Conservation (phyloP, 73 alveolate genomes). For the Halteria grandinella region DNA sequence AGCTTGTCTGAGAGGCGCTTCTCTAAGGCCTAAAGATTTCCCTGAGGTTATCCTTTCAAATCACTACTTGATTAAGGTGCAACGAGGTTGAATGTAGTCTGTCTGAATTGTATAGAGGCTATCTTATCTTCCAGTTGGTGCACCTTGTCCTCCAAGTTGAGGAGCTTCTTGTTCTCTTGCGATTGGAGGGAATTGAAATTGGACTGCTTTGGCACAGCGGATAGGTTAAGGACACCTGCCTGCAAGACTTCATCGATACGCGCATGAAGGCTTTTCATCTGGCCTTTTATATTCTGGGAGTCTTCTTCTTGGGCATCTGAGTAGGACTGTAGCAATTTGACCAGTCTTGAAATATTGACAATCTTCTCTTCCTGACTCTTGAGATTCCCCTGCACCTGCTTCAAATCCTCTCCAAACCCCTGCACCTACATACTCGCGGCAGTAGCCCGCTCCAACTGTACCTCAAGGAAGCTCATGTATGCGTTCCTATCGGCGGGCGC, state of each 20-base stretch:
- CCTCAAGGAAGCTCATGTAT: conserved; percentile 69
- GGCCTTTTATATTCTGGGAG: not conserved
- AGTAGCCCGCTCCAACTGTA: conserved; percentile 67
- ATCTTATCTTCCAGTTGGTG: conserved; percentile 5
- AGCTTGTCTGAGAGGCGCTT: no score
- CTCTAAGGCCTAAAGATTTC: no score
- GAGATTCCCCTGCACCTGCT: no score
- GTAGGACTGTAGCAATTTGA: conserved; percentile 52
- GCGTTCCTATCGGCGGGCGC: conserved; percentile 74
- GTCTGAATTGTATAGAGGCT: conserved; percentile 12
- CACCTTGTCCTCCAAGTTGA: conserved; percentile 4
- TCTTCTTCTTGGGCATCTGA: conserved; percentile 65
- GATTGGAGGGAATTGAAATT: not conserved
- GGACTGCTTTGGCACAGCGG: not conserved
- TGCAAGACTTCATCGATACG: conserved; percentile 18
- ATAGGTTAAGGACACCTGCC: not conserved
- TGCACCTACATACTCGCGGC: conserved; percentile 48
- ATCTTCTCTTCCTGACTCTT: conserved; percentile 60
- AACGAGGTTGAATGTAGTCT: no score
- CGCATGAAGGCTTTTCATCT: not conserved
- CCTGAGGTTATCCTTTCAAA: no score
- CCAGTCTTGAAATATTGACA: conserved; percentile 46
- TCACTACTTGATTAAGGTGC: no score
- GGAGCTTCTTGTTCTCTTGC: not conserved
- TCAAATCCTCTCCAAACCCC: conserved; percentile 63